Percentiles rank a stretch among this genome's conserved stretches.
These are phyloP conservation scores for Blastomyces parvus DNA, from an alignment of 2,329 filamentous ascomycete species.

Conservation along the genomic window DNA sequence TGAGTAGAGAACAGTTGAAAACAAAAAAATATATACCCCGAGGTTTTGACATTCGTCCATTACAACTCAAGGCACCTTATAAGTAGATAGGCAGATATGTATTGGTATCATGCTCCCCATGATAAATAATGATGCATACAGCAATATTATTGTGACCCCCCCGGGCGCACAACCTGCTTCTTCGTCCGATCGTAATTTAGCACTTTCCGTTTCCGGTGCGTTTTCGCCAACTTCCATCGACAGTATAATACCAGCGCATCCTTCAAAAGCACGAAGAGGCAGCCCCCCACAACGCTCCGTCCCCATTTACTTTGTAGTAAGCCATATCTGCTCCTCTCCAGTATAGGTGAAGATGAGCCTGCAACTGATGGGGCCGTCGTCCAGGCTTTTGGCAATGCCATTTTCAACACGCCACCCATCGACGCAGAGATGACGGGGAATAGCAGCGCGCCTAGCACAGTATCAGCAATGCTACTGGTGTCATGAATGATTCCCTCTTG, in stretches of 20 bases:
- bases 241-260: conserved; percentile 54
- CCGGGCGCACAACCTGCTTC: conserved; percentile 22
- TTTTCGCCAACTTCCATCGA: conserved; percentile 40
- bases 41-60: background rate
- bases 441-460: conserved; percentile 59
- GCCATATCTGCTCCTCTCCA: conserved; percentile 43
- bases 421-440: conserved; percentile 73
- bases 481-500: conserved; percentile 44
- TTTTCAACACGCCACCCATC: conserved; percentile 65
- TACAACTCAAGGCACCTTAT: background rate
- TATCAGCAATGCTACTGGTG: conserved; percentile 48
- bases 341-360: conserved; percentile 31
- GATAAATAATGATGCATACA: background rate
- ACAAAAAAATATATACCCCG: background rate
- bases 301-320: conserved; percentile 81
- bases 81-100: background rate
- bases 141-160: background rate
- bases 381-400: conserved; percentile 59
- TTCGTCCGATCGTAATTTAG: conserved; percentile 39
- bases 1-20: background rate
- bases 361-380: conserved; percentile 40
- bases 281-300: conserved; percentile 77
- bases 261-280: conserved; percentile 77
- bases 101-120: background rate
- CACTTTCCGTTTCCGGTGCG: conserved; percentile 39